Percentiles rank a stretch among this genome's conserved stretches.
Conservation (phyloP, 768 basidiomycete species). For the Agaricus sinodeliciosus region DNA sequence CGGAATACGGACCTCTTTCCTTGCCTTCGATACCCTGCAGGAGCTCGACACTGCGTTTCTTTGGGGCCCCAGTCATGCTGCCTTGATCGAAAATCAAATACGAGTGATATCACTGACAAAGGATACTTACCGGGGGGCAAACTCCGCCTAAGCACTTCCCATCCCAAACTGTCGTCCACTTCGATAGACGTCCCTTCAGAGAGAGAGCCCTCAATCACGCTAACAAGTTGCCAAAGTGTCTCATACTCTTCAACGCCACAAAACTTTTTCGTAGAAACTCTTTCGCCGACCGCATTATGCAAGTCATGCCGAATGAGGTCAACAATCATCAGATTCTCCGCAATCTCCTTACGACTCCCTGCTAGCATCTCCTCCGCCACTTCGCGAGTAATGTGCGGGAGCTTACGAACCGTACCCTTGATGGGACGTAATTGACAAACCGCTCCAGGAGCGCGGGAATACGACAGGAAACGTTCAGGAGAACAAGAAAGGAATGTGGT, state of each 20-base stretch:
- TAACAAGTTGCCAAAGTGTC: slow-evolving; percentile 94
- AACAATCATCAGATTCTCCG: slow-evolving; percentile 98
- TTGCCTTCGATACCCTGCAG: slow-evolving; percentile 71
- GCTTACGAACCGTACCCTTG: slow-evolving; percentile 84
- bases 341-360: slow-evolving; percentile 81
- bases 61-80: slow-evolving; percentile 97
- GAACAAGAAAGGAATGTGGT: slow-evolving; percentile 80
- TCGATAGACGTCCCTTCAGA: slow-evolving; percentile 25
- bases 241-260: slow-evolving; percentile 88
- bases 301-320: slow-evolving; percentile 94
- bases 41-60: slow-evolving; percentile 89
- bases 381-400: slow-evolving; percentile 52
- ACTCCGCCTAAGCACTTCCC: slow-evolving; percentile 72
- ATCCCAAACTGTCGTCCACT: slow-evolving; percentile 51
- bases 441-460: slow-evolving; percentile 54
- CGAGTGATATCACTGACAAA: not conserved
- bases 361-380: slow-evolving; percentile 58
- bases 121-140: slow-evolving; percentile 71
- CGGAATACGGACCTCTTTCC: slow-evolving; percentile 80
- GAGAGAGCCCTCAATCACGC: slow-evolving; percentile 77
- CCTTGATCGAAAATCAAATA: slow-evolving; percentile 36
- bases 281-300: slow-evolving; percentile 73
- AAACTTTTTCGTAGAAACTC: slow-evolving; percentile 79
- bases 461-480: slow-evolving; percentile 88
- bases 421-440: slow-evolving; percentile 86